Conservation (phyloP, 805 yeast species). For the Komagataella populi region DNA sequence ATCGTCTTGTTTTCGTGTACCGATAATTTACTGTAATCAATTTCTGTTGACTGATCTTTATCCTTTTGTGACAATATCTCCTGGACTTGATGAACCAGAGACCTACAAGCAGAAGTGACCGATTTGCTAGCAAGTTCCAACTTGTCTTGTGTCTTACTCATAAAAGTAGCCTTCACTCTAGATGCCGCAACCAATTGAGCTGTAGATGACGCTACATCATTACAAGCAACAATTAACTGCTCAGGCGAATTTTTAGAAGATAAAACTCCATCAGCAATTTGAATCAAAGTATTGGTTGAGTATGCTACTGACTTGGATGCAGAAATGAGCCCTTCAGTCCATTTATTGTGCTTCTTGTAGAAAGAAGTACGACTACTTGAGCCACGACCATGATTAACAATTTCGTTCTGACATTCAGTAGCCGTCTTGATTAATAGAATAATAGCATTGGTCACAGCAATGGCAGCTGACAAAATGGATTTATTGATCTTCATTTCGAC, state of each 20-base stretch:
- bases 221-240: slow-evolving; percentile 79
- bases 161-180: slow-evolving; percentile 67
- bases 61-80: slow-evolving; percentile 25
- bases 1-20: slow-evolving; percentile 73
- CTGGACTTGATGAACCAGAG: slow-evolving; percentile 60
- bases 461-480: slow-evolving; percentile 65
- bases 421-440: slow-evolving; percentile 61
- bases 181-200: slow-evolving; percentile 90
- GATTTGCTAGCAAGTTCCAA: slow-evolving; percentile 56
- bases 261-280: slow-evolving; percentile 78
- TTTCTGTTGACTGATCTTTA: slow-evolving; percentile 18
- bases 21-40: slow-evolving; percentile 56
- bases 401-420: slow-evolving; percentile 70
- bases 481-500: slow-evolving; percentile 60
- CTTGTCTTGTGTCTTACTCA: slow-evolving; percentile 63
- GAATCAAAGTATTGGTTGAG: slow-evolving; percentile 68
- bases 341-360: slow-evolving; percentile 75
- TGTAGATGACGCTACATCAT: slow-evolving; percentile 85
- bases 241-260: slow-evolving; percentile 54
- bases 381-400: slow-evolving; percentile 60
- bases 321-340: slow-evolving; percentile 89
- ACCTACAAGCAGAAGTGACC: slow-evolving; percentile 67
- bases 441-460: slow-evolving; percentile 69
- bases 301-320: slow-evolving; percentile 82
- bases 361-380: slow-evolving; percentile 54